Base-by-base conservation (phyloP, 1,139 yeast genomes). In the Saccharomyces hybrid region DNA sequence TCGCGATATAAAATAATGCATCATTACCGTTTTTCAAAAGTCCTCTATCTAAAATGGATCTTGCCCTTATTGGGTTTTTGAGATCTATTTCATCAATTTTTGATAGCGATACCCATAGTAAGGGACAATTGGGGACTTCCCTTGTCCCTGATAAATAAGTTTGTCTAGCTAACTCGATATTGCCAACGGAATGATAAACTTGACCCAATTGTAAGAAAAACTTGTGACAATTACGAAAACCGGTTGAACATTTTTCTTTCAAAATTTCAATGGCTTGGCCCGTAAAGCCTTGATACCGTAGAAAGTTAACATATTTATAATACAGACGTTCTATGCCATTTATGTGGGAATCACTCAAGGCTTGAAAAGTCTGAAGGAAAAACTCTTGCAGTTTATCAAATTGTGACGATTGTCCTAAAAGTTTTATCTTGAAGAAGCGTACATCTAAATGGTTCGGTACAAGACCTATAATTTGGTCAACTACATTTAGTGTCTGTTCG, bases 41-140 rank as follows among this genome's bases (percentile, higher is more conserved):
- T 0, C 89, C 96, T 38, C 81, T 73, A 62, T 89, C 97, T 14
- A 90, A 69, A 1, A 79, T 75, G 0, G 96, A 84, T 55, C 96
- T 78, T 0, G 96, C 93, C 56, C 81, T 76, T 3, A 84, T 78
- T 2, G 69, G 57, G 7, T 77, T 73, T 0, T 73, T 73, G 5
- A 77, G 67, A 5, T 68, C 60, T 0, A 65, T 53, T 54, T 77
- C 80, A 58, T 84, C 86, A 1, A 82, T 59, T 1, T 67, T 61
- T 0, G 90, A 75, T n/a, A 82, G 66, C 2, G 72, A 58, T 1
- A 81, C 68, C 95, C 96, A 88, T 5, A 89, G 60, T 1, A 70
- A 61, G 0, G 75, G 66, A 1, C 74, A 72, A 0, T 68, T 51
- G 0, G 85, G 81, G 50, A 84, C 72, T 1, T 62, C 62, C 53